These are phyloP conservation scores for Euptelea pleiosperma DNA, from an alignment of 164 flowering plant species.

Conservation along the genomic window DNA sequence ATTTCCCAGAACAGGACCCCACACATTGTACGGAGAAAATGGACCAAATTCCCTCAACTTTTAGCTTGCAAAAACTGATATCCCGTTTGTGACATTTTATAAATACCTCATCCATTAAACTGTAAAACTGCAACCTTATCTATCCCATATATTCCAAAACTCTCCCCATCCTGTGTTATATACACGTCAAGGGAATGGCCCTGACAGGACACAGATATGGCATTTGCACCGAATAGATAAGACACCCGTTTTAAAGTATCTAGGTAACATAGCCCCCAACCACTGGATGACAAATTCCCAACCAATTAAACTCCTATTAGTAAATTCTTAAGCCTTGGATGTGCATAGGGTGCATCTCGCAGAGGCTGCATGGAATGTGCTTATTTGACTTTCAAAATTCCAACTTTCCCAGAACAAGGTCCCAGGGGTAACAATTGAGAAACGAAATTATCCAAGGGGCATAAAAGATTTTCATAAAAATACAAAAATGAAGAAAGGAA, in stretches of 20 bases:
- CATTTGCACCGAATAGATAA: not conserved
- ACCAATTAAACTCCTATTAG: not conserved
- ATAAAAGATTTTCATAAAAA: not conserved
- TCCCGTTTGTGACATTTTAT: too few relatives aligned
- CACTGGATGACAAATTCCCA: not conserved
- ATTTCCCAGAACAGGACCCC: not conserved
- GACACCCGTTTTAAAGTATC: not conserved
- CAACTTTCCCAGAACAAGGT: not conserved
- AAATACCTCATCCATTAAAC: too few relatives aligned
- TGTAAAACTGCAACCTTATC: too few relatives aligned
- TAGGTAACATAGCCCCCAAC: not conserved
- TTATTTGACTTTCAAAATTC: not conserved
- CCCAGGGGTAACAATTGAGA: not conserved
- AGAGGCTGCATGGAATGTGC: slow-evolving; percentile 56
- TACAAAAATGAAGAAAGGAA: not conserved
- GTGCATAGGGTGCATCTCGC: slow-evolving; percentile 54
- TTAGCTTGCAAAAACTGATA: too few relatives aligned
- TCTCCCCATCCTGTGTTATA: too few relatives aligned
- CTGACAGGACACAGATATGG: not conserved
- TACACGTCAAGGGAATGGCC: too few relatives aligned
- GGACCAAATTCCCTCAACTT: too few relatives aligned
- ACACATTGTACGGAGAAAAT: too few relatives aligned
- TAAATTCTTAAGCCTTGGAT: not conserved
- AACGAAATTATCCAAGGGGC: not conserved
- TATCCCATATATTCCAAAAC: too few relatives aligned